These are phyloP conservation scores for Eucalyptus erythrocorys DNA, from an alignment of 345 rosid genomes.

Conservation along the genomic window DNA sequence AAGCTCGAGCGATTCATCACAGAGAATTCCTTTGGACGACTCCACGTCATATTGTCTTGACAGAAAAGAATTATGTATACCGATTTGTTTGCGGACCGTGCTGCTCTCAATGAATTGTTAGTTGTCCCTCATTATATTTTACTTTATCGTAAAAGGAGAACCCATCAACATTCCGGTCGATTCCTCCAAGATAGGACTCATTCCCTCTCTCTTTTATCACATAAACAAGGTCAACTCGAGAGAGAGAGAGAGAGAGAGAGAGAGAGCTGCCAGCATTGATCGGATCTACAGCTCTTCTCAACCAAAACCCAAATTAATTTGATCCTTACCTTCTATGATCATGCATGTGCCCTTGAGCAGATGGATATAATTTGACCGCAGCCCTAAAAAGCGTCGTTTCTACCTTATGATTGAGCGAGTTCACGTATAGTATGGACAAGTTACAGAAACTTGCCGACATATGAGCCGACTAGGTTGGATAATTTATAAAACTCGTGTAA, in stretches of 20 bases:
- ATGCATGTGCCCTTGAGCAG: not conserved
- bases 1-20: not conserved
- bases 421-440: too few relatives aligned
- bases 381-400: not conserved
- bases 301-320: not conserved
- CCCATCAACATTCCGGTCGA: not conserved
- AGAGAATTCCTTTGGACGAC: not conserved
- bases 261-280: not conserved
- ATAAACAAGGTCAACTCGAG: not conserved
- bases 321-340: not conserved
- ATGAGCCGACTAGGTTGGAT: too few relatives aligned
- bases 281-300: not conserved
- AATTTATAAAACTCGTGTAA: too few relatives aligned
- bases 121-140: not conserved
- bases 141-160: not conserved
- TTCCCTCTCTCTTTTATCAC: not conserved
- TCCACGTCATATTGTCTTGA: not conserved
- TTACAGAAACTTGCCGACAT: too few relatives aligned
- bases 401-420: too few relatives aligned
- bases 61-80: not conserved
- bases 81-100: not conserved
- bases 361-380: not conserved
- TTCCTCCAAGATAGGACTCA: not conserved
- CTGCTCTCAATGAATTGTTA: not conserved
- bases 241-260: not conserved